Evolutionary conservation across 768 basidiomycete genomes (phyloP).

Genomic region (Lentinula aciculospora): DNA sequence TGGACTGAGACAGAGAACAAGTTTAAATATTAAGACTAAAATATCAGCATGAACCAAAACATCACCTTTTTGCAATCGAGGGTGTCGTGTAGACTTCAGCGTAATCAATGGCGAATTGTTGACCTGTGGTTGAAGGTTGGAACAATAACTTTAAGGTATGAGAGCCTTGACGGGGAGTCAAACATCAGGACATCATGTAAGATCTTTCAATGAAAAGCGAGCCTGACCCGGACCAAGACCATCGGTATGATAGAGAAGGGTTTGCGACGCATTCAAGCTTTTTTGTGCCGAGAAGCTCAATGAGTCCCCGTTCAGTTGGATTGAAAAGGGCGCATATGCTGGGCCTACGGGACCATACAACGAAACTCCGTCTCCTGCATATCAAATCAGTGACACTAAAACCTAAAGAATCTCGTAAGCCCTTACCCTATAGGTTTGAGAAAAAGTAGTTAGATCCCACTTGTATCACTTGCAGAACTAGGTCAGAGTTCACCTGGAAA

Average conservation of each 20-base stretch:
- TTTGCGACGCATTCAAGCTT: slow-evolving; percentile 19
- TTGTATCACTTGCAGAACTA: not conserved
- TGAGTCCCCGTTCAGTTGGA: slow-evolving; percentile 26
- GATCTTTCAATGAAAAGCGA: not conserved
- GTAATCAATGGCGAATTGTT: slow-evolving; percentile 23
- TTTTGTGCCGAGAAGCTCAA: slow-evolving; percentile 16
- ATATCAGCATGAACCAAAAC: not conserved
- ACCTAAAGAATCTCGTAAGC: not conserved
- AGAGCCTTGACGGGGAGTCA: not conserved
- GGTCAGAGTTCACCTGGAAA: slow-evolving; percentile 28
- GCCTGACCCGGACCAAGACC: slow-evolving; percentile 15
- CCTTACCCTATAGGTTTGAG: slow-evolving; percentile 13
- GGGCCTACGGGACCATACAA: slow-evolving; percentile 38
- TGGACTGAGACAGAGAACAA: not conserved
- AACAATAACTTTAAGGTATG: slow-evolving; percentile 22
- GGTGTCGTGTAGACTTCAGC: slow-evolving; percentile 12
- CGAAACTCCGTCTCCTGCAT: slow-evolving; percentile 36
- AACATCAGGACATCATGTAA: not conserved
- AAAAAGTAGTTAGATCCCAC: not conserved
- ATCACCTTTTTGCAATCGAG: not conserved
- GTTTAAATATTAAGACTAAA: not conserved
- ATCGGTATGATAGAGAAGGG: slow-evolving; percentile 20
- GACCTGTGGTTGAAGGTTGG: slow-evolving; percentile 15
- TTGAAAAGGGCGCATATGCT: slow-evolving; percentile 24
- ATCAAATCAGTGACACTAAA: not conserved